Base-by-base conservation (phyloP, 805 yeast genomes). In the Starmerella kuoi region DNA sequence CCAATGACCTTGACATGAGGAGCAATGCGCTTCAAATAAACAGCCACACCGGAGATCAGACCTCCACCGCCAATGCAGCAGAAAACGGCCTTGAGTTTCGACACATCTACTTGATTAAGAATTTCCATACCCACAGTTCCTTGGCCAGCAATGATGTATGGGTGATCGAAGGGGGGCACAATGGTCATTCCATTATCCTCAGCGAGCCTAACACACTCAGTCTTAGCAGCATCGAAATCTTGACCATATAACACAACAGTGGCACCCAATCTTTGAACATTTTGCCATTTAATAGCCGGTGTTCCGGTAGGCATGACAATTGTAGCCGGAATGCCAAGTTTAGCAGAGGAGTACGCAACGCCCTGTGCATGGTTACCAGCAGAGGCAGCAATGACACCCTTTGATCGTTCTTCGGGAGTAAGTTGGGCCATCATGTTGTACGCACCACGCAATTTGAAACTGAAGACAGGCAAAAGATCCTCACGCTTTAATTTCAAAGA, bases 301-400 rank as follows among this genome's bases (percentile, higher is more conserved):
- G 98, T 91, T 2, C 93, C 88, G 2, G 84, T 77, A 2, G 99
- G 99, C 99, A 91, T 91, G 35, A 91, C 97, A 41, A 91, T 91
- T 4, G 96, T 88, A 3, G 97, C 88, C 3, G 95, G 91, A 40
- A 91, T 85, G 22, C 79, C 79, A 56, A 91, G 67, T 46, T 79
- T 75, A 46, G 75, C 76, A 3, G 97, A 95, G 19, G 94, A 80
- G 59, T 64, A 88, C 0, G 98, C 98, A 12, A 91, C 97, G 52
- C 99, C 99, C 60, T 91, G 99, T 1, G 99, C 99, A 55, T 91
- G 99, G 62, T 91, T 91, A 27, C 99, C 99, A 3, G 99, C 99
- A 24, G 96, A 85, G 56, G 97, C 91, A 0, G 97, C 96, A 58
- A 93, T 81, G 42, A 91, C 96, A 54, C 99, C 99, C 37, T 72